Conservation (phyloP, 345 rosid genomes). For the Jatropha curcas region DNA sequence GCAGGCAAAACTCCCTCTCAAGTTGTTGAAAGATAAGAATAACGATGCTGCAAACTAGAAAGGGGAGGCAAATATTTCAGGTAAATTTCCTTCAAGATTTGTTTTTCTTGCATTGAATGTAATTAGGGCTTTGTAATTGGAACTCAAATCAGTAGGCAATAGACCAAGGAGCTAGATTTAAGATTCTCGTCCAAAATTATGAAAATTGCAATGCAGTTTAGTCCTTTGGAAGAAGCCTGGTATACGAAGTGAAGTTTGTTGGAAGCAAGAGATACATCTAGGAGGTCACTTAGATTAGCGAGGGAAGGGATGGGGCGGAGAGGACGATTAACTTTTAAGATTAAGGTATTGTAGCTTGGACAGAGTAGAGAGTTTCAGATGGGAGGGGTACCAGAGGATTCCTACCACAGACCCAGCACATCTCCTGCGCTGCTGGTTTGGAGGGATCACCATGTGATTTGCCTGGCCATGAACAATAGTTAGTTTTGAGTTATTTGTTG, state of each 20-base stretch:
- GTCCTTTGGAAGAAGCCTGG: slow-evolving; percentile 58
- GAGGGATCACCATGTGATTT: slow-evolving; percentile 53
- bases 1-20: slow-evolving; percentile 67
- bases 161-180: slow-evolving; percentile 50
- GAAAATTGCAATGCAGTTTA: slow-evolving; percentile 48
- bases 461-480: slow-evolving; percentile 60
- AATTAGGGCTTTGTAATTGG: slow-evolving; percentile 39
- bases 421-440: slow-evolving; percentile 37
- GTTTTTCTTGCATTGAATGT: slow-evolving; percentile 44
- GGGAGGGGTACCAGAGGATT: slow-evolving; percentile 53
- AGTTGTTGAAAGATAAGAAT: slow-evolving; percentile 68
- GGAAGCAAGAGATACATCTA: slow-evolving; percentile 37
- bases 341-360: slow-evolving; percentile 45
- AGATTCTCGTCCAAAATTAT: slow-evolving; percentile 38
- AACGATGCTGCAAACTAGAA: slow-evolving; percentile 43
- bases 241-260: slow-evolving; percentile 60
- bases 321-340: slow-evolving; percentile 50
- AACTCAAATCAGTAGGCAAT: slow-evolving; percentile 56
- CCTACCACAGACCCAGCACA: slow-evolving; percentile 35
- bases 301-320: slow-evolving; percentile 63
- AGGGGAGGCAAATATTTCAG: slow-evolving; percentile 58
- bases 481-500: slow-evolving; percentile 34
- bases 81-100: slow-evolving; percentile 49
- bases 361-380: slow-evolving; percentile 50
- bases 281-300: slow-evolving; percentile 47